Conservation (phyloP, 176 grass and related monocot genomes). For the Musa schizocarpa region DNA sequence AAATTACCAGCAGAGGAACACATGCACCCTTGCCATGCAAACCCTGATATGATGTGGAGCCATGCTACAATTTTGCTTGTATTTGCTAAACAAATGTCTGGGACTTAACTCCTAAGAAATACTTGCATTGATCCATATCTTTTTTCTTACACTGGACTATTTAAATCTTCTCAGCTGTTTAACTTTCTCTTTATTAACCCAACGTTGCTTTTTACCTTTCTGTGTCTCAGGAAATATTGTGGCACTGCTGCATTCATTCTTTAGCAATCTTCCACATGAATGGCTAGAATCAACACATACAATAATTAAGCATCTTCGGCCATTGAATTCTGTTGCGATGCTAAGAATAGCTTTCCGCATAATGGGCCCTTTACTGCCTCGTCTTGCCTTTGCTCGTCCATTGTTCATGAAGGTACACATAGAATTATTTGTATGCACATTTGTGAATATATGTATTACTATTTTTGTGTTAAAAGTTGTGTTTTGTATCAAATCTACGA, state of each 20-base stretch:
- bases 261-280: conserved; percentile 96
- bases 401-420: conserved; percentile 93
- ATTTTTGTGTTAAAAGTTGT: too few relatives aligned
- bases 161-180: neutral
- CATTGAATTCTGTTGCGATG: conserved; percentile 96
- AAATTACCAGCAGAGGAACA: too few relatives aligned
- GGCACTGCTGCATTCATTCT: conserved; percentile 84
- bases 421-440: neutral
- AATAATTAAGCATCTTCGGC: conserved; percentile 84
- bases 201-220: neutral
- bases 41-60: neutral
- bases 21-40: neutral
- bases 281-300: conserved; percentile 93
- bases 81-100: neutral
- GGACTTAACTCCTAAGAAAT: neutral
- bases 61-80: neutral
- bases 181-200: neutral
- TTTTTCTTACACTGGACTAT: neutral
- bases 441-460: too few relatives aligned
- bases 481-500: too few relatives aligned
- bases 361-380: conserved; percentile 87
- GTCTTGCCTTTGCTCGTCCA: conserved; percentile 83
- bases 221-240: conserved; percentile 75
- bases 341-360: conserved; percentile 95
- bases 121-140: neutral